These are phyloP conservation scores for Colletotrichum higginsianum DNA, from an alignment of 2,329 filamentous ascomycete genomes.

Conservation along the genomic window DNA sequence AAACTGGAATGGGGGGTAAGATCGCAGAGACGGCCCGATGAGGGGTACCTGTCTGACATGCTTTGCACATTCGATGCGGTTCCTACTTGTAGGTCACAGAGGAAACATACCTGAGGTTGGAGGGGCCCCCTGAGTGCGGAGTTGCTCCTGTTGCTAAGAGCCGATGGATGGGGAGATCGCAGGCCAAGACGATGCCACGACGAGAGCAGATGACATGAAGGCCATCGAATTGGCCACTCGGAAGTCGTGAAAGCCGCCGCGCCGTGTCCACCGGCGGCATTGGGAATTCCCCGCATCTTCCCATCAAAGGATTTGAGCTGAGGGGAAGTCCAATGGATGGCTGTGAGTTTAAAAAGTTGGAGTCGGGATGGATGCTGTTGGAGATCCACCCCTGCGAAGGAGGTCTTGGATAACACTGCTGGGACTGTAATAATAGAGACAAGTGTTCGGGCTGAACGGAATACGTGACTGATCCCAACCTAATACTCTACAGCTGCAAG, in stretches of 20 bases:
- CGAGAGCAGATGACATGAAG: constrained; percentile 20
- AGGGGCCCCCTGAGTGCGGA: constrained; percentile 17
- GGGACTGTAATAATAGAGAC: background rate
- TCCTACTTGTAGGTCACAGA: constrained; percentile 5
- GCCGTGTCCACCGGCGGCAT: constrained; percentile 24
- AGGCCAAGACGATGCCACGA: constrained; percentile 27
- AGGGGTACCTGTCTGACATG: background rate
- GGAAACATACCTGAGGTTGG: background rate
- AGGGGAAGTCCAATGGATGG: background rate
- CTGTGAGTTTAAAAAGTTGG: background rate
- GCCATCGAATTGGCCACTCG: constrained; percentile 28
- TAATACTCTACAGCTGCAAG: too few species aligned
- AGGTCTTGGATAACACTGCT: background rate
- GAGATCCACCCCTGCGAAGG: background rate
- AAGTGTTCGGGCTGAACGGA: background rate
- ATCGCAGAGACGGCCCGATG: background rate
- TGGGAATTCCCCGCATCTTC: constrained; percentile 28
- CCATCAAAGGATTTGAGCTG: background rate
- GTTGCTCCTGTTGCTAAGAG: constrained; percentile 34
- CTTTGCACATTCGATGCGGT: background rate
- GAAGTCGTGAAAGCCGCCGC: constrained; percentile 34
- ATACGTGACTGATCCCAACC: background rate
- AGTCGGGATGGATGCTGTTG: background rate
- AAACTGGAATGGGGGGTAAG: background rate
- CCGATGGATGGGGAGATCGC: constrained; percentile 19